Base-by-base conservation (phyloP, 371 early-diverging fungal genomes). In the Lichtheimia corymbifera region DNA sequence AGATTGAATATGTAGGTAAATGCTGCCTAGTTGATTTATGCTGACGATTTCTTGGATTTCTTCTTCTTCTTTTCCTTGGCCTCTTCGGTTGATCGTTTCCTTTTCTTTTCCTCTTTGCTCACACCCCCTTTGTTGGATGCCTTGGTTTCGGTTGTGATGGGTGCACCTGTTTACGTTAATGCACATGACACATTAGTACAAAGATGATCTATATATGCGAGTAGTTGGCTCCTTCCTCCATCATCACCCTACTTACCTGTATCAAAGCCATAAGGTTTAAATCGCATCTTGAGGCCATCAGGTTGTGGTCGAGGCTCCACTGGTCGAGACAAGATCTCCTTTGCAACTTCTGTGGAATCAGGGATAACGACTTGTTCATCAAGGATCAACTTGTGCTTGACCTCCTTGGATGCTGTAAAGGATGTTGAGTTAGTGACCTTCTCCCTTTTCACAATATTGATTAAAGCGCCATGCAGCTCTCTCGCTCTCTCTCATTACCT, bases 271-370 rank as follows among this genome's bases (percentile, higher is more conserved):
- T 71, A 73, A 20, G 78, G 78, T 58, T 68, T 74, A 45, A 74
- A 77, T 30, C 78, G 65, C 81, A 80, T 76, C 20, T 77, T 51
- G 13, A 81, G 63, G 12, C 78, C 78, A 58, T 73, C 70, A 18
- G 81, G 81, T 44, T 80, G 81, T 57, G 65, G 67, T 65, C 81
- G 64, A 28, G 73, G 77, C 22, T 67, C 62, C 22, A 73, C 54
- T 17, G 81, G 76, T 63, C 47, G 64, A 25, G 70, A 66, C 0
- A 65, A 67, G 40, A 81, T 74, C 22, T 70, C 61, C 54, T 77
- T 68, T 42, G 76, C 78, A 30, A 71, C 64, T 11, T 59, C 40
- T 35, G 69, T 70, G 15, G 73, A 61, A 53, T 78, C 77, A 30
- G 82, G 82, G 54, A 81, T 66, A 47, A 68, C 70, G 4, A 81